A percentile compares a stretch with the other conserved stretches of the same genome.
Evolutionary conservation across 306 rosid genomes (phyloP).

Genomic region (Astragalus membranaceus): DNA sequence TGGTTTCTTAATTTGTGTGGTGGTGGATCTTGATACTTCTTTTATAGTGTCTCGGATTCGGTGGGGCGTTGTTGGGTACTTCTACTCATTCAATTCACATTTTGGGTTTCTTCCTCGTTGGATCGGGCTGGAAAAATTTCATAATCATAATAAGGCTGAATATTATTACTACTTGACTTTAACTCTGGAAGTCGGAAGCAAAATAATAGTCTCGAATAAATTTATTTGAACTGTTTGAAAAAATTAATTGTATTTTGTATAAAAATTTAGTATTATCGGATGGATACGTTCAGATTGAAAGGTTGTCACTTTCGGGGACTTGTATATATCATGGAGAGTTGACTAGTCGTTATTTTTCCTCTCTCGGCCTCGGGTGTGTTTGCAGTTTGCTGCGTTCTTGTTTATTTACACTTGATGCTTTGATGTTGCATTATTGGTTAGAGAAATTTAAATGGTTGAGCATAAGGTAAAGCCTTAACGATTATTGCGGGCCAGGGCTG

Average conservation of each 20-base stretch:
- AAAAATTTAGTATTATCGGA: no score
- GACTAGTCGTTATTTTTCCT: no score
- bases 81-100: neutral
- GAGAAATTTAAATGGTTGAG: neutral
- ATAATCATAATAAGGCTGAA: neutral
- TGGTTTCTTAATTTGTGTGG: neutral
- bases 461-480: neutral
- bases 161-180: neutral
- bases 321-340: no score
- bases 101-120: neutral
- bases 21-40: neutral
- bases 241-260: no score
- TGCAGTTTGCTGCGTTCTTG: no score
- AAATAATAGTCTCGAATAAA: no score
- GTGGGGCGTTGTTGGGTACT: neutral
- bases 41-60: neutral
- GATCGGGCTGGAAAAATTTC: neutral
- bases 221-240: no score
- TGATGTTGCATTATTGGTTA: neutral
- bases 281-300: no score
- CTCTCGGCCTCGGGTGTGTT: no score
- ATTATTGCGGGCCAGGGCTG: neutral
- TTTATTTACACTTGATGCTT: no score
- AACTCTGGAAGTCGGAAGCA: neutral
- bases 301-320: no score